Evolutionary conservation across 169 alveolate genomes (phyloP), one percentile per base, ranked within the genome.

Genomic region (Theileria luwenshuni): DNA sequence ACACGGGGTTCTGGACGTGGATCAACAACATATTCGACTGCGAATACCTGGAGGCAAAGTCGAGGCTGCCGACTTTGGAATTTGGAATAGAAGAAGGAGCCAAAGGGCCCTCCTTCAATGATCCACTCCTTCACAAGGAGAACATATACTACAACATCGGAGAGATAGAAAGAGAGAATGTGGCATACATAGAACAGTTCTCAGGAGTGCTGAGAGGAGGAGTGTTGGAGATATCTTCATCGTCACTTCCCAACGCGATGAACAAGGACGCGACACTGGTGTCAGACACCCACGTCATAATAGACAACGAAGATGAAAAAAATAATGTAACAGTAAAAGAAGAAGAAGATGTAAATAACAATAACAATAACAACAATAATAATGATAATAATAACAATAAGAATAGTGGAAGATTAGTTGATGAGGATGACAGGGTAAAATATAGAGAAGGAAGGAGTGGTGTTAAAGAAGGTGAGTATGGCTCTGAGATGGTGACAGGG

Each of bases 1-100:
- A 79, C 43, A n/a, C 67, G 23, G 69, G 77, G 48, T 38, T 41
- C 38, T 25, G 42, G 33, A 30, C 71, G 43, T 79, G 87, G 87
- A 23, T 75, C 33, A 79, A 79, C 35, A 42, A 63, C 52, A 51
- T 70, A 21, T 38, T 41, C 51, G 56, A 63, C 72, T 63, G 61
- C n/a, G 72, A 63, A 25, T 63, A n/a, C 38, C 38, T 56, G 17
- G 65, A 56, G 5, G 65, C 65, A 5, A 56, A 19, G 38, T 56
- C 65, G 15, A 56, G 32, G 65, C 25, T 56, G 23, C 65, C 65
- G 27, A 23, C 38, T 28, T 43, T 56, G 21, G 12, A 56, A 17
- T 56, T 56, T 17, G 65, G 65, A 1, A 2, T 27, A 1, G 47
- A 56, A 6, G 45, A 21, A 2, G 42, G 23, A 15, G 17, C 23